Percentiles rank a stretch among this genome's conserved stretches.
Conservation (phyloP, 495 filamentous ascomycete genomes). For the Aspergillus sclerotiicarbonarius region DNA sequence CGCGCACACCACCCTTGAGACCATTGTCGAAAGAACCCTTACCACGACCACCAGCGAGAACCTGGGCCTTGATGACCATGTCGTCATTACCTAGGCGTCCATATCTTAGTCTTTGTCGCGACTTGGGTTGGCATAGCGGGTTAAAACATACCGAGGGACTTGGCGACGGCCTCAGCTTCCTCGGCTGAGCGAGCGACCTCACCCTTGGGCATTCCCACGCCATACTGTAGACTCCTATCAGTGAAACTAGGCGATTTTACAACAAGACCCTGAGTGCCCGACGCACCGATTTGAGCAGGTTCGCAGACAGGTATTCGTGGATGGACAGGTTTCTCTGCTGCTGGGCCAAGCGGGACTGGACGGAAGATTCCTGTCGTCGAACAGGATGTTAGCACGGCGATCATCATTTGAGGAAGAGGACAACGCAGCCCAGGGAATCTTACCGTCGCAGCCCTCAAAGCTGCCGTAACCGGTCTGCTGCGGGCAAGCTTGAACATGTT, state of each 20-base stretch:
- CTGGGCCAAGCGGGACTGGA: slow-evolving; percentile 46
- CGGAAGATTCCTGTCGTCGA: slow-evolving; percentile 43
- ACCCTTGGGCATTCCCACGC: slow-evolving; percentile 86
- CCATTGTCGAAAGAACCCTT: slow-evolving; percentile 98
- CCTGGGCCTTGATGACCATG: slow-evolving; percentile 99
- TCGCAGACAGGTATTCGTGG: slow-evolving; percentile 94
- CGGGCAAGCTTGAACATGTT: slow-evolving; percentile 75
- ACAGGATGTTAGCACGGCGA: slow-evolving; percentile 23
- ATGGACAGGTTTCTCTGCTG: slow-evolving; percentile 89
- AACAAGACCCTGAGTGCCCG: slow-evolving; percentile 6
- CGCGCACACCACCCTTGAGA: slow-evolving; percentile 95
- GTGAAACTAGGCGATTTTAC: slow-evolving; percentile 7
- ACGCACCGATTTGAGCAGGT: slow-evolving; percentile 78
- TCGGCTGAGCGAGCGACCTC: slow-evolving; percentile 75
- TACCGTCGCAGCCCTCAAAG: slow-evolving; percentile 64
- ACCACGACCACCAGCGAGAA: slow-evolving; percentile 93
- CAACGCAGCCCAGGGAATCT: slow-evolving; percentile 22
- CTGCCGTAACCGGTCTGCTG: slow-evolving; percentile 64
- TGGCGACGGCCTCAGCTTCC: slow-evolving; percentile 90
- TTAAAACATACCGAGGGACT: slow-evolving; percentile 65
- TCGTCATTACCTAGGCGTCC: slow-evolving; percentile 71
- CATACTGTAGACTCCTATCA: slow-evolving; percentile 64
- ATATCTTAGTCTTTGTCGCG: slow-evolving; percentile 27
- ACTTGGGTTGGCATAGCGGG: slow-evolving; percentile 10
- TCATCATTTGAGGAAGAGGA: slow-evolving; percentile 15